Percentiles rank a stretch among this genome's conserved stretches.
Evolutionary conservation across 1,284 basidiomycete species (phyloP).

Genomic region (Cystobasidium sp.): DNA sequence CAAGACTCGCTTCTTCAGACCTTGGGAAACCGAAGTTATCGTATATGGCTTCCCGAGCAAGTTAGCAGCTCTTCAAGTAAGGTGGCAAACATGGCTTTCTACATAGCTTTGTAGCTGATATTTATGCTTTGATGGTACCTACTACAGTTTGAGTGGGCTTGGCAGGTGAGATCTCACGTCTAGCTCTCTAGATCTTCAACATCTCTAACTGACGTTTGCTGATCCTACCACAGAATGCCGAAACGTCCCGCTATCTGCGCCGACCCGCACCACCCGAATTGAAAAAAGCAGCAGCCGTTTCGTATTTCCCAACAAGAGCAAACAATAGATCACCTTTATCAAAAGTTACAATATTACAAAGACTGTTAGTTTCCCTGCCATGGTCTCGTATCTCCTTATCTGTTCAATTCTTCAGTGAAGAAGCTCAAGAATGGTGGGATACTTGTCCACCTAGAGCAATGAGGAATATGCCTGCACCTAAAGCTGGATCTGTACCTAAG

Average conservation of each 20-base stretch:
- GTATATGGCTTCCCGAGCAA: slow-evolving; percentile 86
- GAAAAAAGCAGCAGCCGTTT: slow-evolving; percentile 22
- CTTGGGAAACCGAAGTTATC: slow-evolving; percentile 89
- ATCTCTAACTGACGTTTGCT: neutral
- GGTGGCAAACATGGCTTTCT: neutral
- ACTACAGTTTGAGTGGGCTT: slow-evolving; percentile 85
- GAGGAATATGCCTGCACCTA: slow-evolving; percentile 39
- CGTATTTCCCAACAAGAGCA: slow-evolving; percentile 54
- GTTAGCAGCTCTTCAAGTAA: slow-evolving; percentile 68
- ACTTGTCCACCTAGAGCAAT: slow-evolving; percentile 5
- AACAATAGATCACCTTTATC: slow-evolving; percentile 54
- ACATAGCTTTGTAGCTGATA: neutral
- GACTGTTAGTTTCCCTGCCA: slow-evolving; percentile 54
- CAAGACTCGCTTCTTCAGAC: slow-evolving; percentile 71
- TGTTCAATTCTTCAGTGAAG: slow-evolving; percentile 24
- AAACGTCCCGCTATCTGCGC: slow-evolving; percentile 43
- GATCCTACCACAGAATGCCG: slow-evolving; percentile 44
- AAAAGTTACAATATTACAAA: slow-evolving; percentile 55
- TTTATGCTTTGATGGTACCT: neutral
- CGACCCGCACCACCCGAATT: slow-evolving; percentile 35
- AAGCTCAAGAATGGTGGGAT: slow-evolving; percentile 35
- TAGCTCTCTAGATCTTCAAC: neutral
- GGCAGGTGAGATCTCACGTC: slow-evolving; percentile 67
- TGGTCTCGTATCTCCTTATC: slow-evolving; percentile 53
- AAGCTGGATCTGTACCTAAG: slow-evolving; percentile 39